Evolutionary conservation across 108 stramenopile genomes (phyloP).

Genomic region (Phaeodactylum tricornutum): DNA sequence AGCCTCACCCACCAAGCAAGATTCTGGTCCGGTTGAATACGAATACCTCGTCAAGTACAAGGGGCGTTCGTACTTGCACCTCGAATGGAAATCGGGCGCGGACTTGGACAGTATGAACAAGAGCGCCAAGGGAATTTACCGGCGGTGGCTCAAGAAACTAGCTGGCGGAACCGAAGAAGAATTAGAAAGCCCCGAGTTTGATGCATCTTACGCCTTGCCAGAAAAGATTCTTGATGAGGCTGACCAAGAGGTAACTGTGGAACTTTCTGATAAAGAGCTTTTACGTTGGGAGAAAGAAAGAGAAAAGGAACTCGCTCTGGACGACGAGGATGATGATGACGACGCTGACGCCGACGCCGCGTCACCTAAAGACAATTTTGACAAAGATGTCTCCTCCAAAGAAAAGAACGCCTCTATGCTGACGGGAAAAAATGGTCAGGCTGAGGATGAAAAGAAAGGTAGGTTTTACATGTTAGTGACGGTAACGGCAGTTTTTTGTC

Average conservation of each 20-base stretch:
- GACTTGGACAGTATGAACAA: conserved; percentile 84
- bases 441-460: conserved; percentile 17
- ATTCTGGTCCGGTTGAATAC: conserved; percentile 54
- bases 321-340: conserved; percentile 24
- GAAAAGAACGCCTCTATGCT: conserved; percentile 20
- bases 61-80: conserved; percentile 86
- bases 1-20: conserved; percentile 9
- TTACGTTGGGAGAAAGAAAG: conserved; percentile 73
- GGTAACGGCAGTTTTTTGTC: too few species aligned
- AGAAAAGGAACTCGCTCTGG: conserved; percentile 50
- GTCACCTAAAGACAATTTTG: neutral
- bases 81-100: conserved; percentile 77
- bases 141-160: conserved; percentile 81
- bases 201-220: conserved; percentile 62
- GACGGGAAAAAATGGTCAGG: conserved; percentile 23
- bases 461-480: neutral
- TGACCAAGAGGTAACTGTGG: conserved; percentile 74
- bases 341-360: neutral
- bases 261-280: conserved; percentile 71
- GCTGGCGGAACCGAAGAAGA: conserved; percentile 61
- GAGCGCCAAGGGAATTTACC: conserved; percentile 74
- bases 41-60: conserved; percentile 96
- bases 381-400: conserved; percentile 7
- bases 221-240: conserved; percentile 83
- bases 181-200: conserved; percentile 79